Base-by-base conservation (phyloP, 1,139 yeast species). In the Scheffersomyces titani region DNA sequence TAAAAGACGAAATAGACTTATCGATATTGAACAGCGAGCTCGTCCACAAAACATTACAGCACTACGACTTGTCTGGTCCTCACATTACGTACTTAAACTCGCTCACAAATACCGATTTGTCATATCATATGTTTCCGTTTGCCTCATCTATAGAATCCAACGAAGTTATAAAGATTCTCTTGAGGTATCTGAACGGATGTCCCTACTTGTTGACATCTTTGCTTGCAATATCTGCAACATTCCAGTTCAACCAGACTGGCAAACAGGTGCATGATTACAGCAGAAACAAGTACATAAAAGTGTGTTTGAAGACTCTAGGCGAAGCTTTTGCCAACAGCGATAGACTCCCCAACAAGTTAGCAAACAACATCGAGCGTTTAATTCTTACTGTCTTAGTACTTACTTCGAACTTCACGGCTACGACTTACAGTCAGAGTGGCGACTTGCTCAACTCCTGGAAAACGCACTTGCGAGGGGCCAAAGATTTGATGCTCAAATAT, bases 381-480 rank as follows among this genome's bases (percentile, higher is more conserved):
- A 64, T 79, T 3, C 64, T 79, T 16, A 78, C 83, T 0, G 77
- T 78, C 11, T 62, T 79, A 30, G 65, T 76, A 2, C 63, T 78
- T 19, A 74, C 81, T 2, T 69, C 78, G 4, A 71, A 68, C 52
- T 77, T 77, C 61, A 74, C 81, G 0, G 78, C 81, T 4, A 68
- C 69, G 18, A 62, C 69, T 1, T 61, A 58, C 20, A 57, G 59
- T 16, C 63, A 62, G 51, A 59, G 62, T 30, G 65, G 62, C 16
- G 62, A 62, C 47, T 59, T 70, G 36, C 53, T 71, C 21, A 63
- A 66, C 44, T 65, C 73, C 21, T 78, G 83, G 83, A 76, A 73
- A 57, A 70, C 75, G 3, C 82, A 78, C 61, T 61, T 78, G 40
- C 60, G 74, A 44, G 81, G 81, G 0, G 82, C 82, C 11, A 73